Conservation (phyloP, 306 rosid genomes). For the Quercus rubra region DNA sequence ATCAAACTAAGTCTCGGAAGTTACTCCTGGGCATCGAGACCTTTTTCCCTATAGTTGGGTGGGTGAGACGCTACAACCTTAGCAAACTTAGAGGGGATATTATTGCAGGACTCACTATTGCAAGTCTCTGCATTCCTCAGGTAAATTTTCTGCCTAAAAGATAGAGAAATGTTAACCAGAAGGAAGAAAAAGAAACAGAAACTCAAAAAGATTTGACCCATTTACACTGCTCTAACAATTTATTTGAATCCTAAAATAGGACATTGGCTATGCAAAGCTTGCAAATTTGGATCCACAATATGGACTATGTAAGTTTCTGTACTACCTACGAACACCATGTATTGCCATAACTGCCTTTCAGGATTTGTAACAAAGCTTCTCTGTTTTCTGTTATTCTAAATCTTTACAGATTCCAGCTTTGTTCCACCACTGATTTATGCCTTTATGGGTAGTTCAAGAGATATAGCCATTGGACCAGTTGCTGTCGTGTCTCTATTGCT, state of each 20-base stretch:
- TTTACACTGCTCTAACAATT: slow-evolving; percentile 24
- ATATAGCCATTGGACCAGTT: slow-evolving; percentile 95
- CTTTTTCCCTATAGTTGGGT: slow-evolving; percentile 70
- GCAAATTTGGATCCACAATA: slow-evolving; percentile 86
- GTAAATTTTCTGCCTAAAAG: slow-evolving; percentile 32
- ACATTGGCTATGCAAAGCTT: slow-evolving; percentile 85
- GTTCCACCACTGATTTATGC: slow-evolving; percentile 96
- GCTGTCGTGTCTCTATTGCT: slow-evolving; percentile 92
- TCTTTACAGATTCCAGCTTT: slow-evolving; percentile 77
- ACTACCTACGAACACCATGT: neutral
- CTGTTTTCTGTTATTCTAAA: slow-evolving; percentile 7
- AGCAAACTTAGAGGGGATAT: slow-evolving; percentile 74
- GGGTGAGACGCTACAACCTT: slow-evolving; percentile 72
- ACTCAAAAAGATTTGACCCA: neutral
- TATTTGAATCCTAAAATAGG: slow-evolving; percentile 47
- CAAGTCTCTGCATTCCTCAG: slow-evolving; percentile 99
- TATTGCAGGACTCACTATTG: slow-evolving; percentile 88
- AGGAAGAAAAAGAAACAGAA: neutral
- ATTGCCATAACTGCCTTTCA: neutral
- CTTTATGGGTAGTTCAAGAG: slow-evolving; percentile 94
- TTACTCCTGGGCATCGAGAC: slow-evolving; percentile 69
- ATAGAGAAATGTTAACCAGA: neutral
- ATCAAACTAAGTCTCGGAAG: slow-evolving; percentile 61
- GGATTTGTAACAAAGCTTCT: slow-evolving; percentile 21
- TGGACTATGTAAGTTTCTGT: slow-evolving; percentile 74